These are phyloP conservation scores for Byssothecium circinans DNA, from an alignment of 2,329 filamentous ascomycete species.

Conservation along the genomic window DNA sequence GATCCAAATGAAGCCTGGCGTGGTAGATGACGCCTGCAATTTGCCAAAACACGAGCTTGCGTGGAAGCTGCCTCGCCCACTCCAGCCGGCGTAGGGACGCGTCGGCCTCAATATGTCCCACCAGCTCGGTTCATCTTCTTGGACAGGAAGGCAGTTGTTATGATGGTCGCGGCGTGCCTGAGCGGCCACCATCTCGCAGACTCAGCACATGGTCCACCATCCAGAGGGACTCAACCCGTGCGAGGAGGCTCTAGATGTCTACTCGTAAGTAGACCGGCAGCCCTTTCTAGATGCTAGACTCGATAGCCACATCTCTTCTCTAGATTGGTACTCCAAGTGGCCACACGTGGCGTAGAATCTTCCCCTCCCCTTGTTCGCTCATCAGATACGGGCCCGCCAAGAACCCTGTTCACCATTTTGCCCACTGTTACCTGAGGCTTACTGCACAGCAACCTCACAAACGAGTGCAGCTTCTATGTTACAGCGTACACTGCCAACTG, in stretches of 20 bases:
- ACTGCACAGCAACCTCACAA: constrained; percentile 14
- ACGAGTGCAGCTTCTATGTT: constrained; percentile 16
- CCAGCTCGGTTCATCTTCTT: not conserved
- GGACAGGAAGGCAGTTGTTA: constrained; percentile 10
- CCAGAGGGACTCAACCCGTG: constrained; percentile 2
- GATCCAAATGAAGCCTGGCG: constrained; percentile 24
- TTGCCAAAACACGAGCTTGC: constrained; percentile 27
- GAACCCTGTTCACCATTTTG: constrained; percentile 20
- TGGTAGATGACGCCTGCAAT: constrained; percentile 24
- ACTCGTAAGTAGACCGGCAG: too few species aligned
- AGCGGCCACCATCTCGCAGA: not conserved
- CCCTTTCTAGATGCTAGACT: too few species aligned
- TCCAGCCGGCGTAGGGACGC: constrained; percentile 18
- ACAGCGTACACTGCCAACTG: constrained; percentile 16
- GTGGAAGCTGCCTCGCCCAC: constrained; percentile 17
- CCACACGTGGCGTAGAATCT: constrained; percentile 25
- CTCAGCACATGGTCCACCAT: not conserved
- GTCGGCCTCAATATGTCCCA: constrained; percentile 27
- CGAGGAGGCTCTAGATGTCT: constrained; percentile 10
- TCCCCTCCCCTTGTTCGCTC: constrained; percentile 8
- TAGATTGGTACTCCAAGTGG: constrained; percentile 5
- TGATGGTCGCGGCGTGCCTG: constrained; percentile 2
- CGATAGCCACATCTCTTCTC: not conserved
- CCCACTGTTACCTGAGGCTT: constrained; percentile 15
- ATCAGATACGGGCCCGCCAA: constrained; percentile 24